Conservation (phyloP, 345 rosid species). For the Citrus maxima region DNA sequence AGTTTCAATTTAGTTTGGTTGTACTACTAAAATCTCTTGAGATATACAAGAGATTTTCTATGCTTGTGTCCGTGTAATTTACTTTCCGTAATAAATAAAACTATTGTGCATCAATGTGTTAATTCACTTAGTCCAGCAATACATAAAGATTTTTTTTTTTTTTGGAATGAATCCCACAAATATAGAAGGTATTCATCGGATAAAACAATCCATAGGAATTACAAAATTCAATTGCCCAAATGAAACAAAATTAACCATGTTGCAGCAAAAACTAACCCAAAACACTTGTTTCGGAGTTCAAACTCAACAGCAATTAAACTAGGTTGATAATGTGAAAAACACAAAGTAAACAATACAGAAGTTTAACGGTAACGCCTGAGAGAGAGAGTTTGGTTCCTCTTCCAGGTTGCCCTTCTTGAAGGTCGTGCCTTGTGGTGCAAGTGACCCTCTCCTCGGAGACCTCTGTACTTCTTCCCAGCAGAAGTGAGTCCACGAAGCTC, state of each 20-base stretch:
- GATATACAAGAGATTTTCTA: no score
- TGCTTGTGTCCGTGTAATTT: no score
- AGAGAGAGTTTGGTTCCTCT: constrained; percentile 56
- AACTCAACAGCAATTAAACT: constrained; percentile 1
- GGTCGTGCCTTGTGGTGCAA: constrained; percentile 69
- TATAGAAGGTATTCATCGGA: background rate
- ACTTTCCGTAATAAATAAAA: no score
- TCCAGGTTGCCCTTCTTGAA: constrained; percentile 81
- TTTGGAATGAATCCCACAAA: background rate
- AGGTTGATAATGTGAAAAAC: constrained; percentile 18
- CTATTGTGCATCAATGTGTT: no score
- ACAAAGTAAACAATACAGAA: constrained; percentile 3
- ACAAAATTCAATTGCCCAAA: constrained; percentile 11
- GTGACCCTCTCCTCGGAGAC: constrained; percentile 82
- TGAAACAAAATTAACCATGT: constrained; percentile 4
- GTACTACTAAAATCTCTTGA: no score
- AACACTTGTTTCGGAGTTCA: background rate
- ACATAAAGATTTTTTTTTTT: no score
- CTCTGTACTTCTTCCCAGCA: constrained; percentile 82
- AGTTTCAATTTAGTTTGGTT: no score
- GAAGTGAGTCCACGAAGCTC: constrained; percentile 84
- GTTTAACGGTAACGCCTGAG: constrained; percentile 76
- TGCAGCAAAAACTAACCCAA: constrained; percentile 1
- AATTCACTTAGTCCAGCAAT: no score
- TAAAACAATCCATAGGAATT: background rate